phyloP scores from a whole-genome alignment of 2,329 filamentous ascomycete species.

The Trichoderma sp. region DNA sequence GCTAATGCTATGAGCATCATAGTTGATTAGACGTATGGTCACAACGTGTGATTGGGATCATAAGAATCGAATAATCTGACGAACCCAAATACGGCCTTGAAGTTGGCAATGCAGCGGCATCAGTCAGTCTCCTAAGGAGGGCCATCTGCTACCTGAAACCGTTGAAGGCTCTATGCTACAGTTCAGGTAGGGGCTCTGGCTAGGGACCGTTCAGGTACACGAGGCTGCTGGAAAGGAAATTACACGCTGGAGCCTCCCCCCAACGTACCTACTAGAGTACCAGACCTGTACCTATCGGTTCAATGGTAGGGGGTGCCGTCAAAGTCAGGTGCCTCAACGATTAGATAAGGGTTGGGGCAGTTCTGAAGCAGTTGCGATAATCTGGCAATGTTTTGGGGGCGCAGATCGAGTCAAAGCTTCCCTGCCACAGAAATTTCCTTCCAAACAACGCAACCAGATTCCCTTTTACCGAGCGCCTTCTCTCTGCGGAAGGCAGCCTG shows the following conservation, averaged over 20 bases:
- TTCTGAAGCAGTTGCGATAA: background rate
- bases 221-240: background rate
- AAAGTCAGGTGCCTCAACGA: background rate
- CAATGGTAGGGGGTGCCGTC: background rate
- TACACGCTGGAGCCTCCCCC: background rate
- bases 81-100: background rate
- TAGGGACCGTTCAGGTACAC: background rate
- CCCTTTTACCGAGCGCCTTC: background rate
- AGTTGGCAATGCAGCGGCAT: background rate
- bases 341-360: background rate
- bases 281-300: background rate
- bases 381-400: background rate
- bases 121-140: background rate
- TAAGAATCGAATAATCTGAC: background rate
- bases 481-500: background rate
- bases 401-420: background rate
- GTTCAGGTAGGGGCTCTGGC: background rate
- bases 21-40: background rate
- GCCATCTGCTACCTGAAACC: background rate
- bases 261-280: background rate
- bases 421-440: background rate
- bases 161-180: background rate
- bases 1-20: background rate
- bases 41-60: background rate
- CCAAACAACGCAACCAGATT: background rate